Evolutionary conservation across 768 basidiomycete genomes (phyloP).

Genomic region (Tylopilus cervinicoccineus): DNA sequence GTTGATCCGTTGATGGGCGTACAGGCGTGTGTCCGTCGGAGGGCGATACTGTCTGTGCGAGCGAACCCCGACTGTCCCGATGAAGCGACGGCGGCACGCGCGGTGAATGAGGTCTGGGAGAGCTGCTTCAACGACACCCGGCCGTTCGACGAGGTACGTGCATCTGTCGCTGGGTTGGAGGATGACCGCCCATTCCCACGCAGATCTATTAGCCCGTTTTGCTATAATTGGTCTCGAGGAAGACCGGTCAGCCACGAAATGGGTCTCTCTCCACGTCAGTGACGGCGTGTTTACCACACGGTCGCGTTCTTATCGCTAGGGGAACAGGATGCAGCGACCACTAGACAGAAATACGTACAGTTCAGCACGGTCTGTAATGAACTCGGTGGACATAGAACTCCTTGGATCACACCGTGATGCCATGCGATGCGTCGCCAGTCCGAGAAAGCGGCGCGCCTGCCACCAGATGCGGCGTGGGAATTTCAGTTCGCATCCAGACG

Average conservation of each 20-base stretch:
- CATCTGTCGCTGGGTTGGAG: not conserved
- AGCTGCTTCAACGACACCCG: constrained; percentile 93
- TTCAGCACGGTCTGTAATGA: not conserved
- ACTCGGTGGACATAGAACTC: constrained; percentile 7
- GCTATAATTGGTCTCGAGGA: not conserved
- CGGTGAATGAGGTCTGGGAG: constrained; percentile 96
- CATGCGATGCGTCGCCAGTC: not conserved
- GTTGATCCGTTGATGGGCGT: constrained; percentile 4
- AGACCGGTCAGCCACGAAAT: too few species aligned
- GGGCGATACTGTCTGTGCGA: constrained; percentile 78
- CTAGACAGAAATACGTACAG: constrained; percentile 10
- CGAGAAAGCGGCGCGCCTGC: constrained; percentile 18
- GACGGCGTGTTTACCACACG: not conserved
- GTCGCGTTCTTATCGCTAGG: constrained; percentile 8
- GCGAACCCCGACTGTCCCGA: constrained; percentile 80
- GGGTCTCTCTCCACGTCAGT: too few species aligned
- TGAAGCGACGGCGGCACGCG: constrained; percentile 73
- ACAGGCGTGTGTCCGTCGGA: constrained; percentile 85
- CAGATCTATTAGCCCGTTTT: constrained; percentile 30
- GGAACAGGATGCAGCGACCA: not conserved
- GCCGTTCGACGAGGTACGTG: constrained; percentile 94
- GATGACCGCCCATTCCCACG: constrained; percentile 17
- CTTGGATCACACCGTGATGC: not conserved
- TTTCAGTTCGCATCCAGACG: constrained; percentile 6
- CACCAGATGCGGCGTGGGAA: constrained; percentile 21